Percentiles rank a stretch among this genome's conserved stretches.
These are phyloP conservation scores for Melastoma malabathricum DNA, from an alignment of 345 rosid species.

Conservation along the genomic window DNA sequence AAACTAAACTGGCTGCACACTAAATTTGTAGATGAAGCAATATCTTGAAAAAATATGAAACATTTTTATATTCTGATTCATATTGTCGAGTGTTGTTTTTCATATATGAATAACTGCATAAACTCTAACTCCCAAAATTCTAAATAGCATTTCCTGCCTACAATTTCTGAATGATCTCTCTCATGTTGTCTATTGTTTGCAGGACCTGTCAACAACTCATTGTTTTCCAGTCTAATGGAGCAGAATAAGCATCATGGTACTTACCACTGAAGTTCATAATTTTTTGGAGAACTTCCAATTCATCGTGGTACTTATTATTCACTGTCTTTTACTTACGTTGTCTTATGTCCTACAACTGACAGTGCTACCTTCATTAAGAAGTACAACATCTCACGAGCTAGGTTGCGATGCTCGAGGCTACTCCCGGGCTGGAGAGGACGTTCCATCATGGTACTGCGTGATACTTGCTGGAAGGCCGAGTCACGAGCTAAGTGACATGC, in stretches of 20 bases:
- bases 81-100: too few relatives aligned
- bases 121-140: too few relatives aligned
- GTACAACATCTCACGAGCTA: constrained; percentile 67
- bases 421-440: constrained; percentile 76
- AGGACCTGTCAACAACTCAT: constrained; percentile 64
- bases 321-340: too few relatives aligned
- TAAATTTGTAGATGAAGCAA: too few relatives aligned
- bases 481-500: constrained; percentile 73
- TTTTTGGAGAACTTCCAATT: not conserved
- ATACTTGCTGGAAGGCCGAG: constrained; percentile 81
- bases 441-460: constrained; percentile 74
- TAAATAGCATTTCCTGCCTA: too few relatives aligned
- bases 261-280: not conserved
- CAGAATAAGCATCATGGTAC: constrained; percentile 72
- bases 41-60: too few relatives aligned
- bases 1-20: too few relatives aligned
- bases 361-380: constrained; percentile 85
- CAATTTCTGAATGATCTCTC: too few relatives aligned
- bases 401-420: constrained; percentile 90
- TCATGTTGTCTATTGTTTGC: constrained; percentile 15
- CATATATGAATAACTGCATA: too few relatives aligned
- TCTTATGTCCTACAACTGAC: constrained; percentile 3
- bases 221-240: constrained; percentile 59
- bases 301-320: too few relatives aligned
- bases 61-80: too few relatives aligned